Evolutionary conservation across 768 basidiomycete genomes (phyloP), one percentile per base, ranked within the genome.

Genomic region (Ramaria sp.): DNA sequence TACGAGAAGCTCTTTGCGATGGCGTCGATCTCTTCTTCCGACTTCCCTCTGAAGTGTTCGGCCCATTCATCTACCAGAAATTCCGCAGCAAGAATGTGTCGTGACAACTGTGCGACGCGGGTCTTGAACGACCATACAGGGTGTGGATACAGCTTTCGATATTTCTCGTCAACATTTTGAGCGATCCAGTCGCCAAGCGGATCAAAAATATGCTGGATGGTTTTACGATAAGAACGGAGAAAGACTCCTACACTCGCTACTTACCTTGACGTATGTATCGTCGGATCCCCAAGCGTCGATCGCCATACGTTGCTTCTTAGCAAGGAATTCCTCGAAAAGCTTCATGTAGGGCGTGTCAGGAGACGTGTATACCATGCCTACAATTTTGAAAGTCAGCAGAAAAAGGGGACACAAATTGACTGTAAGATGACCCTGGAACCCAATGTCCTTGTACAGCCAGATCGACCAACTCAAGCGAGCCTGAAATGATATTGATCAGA

Each of bases 381-480:
- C 24, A 9, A 20, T 38, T 20, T 32, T 34, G 28, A 18, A 24
- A 28, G 15, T 42, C 38, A 57, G 50, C 8, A 18, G 38, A 16
- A 18, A 3, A 16, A 30, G 2, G 7, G 12, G 25, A 15, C 22
- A 45, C 24, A 34, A 30, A 12, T 18, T 47, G 20, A 18, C 82
- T 72, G 66, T 84, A 78, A 30, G 83, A 82, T 85, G 88, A 42
- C 88, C 87, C 68, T 88, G 84, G 74, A 83, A 85, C 15, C 85
- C 86, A 59, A 86, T 85, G 61, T 87, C 84, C 61, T 85, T 91
- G 77, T 87, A 91, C 18, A 88, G 68, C 89, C 89, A 91, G 70
- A 90, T 91, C 0, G 83, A 82, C 87, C 86, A 89, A 64, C 78
- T 80, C 52, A 83, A 66, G 25, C 76, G 77, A 60, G 80, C 82